A percentile compares a stretch with the other conserved stretches of the same genome.
Evolutionary conservation across 176 grass and related monocot genomes (phyloP).

Genomic region (Saccharum officinarum): DNA sequence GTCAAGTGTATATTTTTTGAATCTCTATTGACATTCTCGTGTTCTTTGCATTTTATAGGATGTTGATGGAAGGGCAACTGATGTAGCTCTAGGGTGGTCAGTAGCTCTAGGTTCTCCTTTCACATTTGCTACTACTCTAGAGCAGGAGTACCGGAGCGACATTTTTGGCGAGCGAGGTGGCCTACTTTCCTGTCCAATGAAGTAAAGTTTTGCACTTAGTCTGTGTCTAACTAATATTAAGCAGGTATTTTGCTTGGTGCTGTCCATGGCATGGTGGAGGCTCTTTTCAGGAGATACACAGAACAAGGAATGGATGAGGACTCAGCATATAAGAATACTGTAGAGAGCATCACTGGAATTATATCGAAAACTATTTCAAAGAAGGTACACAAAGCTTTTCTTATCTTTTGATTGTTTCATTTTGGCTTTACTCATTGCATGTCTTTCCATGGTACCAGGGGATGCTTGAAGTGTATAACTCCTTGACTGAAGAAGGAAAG

Average conservation of each 20-base stretch:
- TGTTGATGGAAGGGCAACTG: slow-evolving; percentile 74
- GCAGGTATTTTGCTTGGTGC: slow-evolving; percentile 84
- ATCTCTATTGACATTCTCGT: neutral
- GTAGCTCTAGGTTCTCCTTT: slow-evolving; percentile 87
- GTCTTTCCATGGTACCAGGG: slow-evolving; percentile 37
- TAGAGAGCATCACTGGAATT: slow-evolving; percentile 76
- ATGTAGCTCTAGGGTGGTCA: slow-evolving; percentile 90
- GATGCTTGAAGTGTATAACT: slow-evolving; percentile 79
- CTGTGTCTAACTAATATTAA: neutral
- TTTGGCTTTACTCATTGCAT: neutral
- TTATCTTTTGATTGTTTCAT: neutral
- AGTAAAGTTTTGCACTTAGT: neutral
- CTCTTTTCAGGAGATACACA: slow-evolving; percentile 75
- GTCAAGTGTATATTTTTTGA: neutral
- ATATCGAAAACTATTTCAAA: slow-evolving; percentile 82
- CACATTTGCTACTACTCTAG: slow-evolving; percentile 78
- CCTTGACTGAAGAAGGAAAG: slow-evolving; percentile 69
- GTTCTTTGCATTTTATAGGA: slow-evolving; percentile 59
- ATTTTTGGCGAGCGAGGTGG: slow-evolving; percentile 63
- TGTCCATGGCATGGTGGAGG: slow-evolving; percentile 76
- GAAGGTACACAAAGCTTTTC: slow-evolving; percentile 40
- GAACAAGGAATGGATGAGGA: slow-evolving; percentile 76
- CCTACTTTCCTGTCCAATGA: neutral
- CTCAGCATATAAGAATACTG: slow-evolving; percentile 71
- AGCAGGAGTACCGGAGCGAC: slow-evolving; percentile 79